Base-by-base conservation (phyloP, 2,329 filamentous ascomycete species). In the Sarocladiaceae sp. region DNA sequence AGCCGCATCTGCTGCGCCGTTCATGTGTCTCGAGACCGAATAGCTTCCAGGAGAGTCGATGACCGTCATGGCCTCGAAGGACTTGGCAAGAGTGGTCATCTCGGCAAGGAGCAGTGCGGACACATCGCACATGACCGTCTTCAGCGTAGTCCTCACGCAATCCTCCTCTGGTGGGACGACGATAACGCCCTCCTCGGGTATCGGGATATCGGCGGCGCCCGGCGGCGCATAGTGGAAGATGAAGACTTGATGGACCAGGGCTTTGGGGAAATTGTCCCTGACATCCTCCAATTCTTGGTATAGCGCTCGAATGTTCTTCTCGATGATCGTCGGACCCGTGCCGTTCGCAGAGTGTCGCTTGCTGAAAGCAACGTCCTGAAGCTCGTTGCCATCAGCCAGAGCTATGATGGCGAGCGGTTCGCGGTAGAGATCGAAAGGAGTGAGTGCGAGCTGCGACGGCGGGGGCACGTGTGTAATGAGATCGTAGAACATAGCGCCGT, bases 401-500 rank as follows among this genome's bases (percentile, higher is more conserved):
- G 88, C 91, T 50, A 98, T 77, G 20, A 97, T 74, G 43, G 85
- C 79, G 44, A 96, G 72, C 7, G 88, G 85, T 61, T 95, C 88
- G 54, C 90, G 79, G 62, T 88, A 95, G 33, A 91, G 72, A 61
- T 98, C 93, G 69, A 96, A 96, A 1, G 93, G 90, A 29, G 85
- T 85, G 32, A 95, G 68, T 16, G 87, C 77, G 33, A 88, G 71
- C 59, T 95, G 88, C 24, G 87, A 88, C 24, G 82, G 75, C n/a
- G 86, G 82, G 19, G 88, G 85, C 45, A 85, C 72, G 56, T 88
- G 83, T 48, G 86, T 88, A 47, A 85, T 82, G 50, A 96, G 76
- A 61, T 95, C 85, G 73, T 93, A 96, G 55, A 96, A 76, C 49
- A 97, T 84, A 57, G 83, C 82, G 48, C 91, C 91, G 53, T 82